phyloP scores from a whole-genome alignment of 2,329 filamentous ascomycete genomes.

The Fusarium algeriense region DNA sequence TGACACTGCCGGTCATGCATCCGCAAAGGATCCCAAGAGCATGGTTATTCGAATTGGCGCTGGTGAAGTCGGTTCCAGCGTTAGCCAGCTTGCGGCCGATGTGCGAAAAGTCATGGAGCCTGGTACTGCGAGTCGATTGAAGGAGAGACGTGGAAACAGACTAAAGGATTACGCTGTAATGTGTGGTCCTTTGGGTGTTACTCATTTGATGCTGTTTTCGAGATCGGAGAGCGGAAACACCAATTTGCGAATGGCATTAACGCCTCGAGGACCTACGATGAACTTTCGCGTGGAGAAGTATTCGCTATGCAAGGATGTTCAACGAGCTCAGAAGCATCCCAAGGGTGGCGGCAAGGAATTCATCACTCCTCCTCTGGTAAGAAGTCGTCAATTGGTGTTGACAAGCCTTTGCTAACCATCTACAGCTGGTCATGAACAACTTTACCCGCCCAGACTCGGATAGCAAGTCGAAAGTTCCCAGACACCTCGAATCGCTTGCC shows the following conservation, averaged over 20 bases:
- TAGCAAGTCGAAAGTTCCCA: conserved; percentile 79
- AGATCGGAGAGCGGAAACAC: conserved; percentile 91
- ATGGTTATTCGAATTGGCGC: conserved; percentile 99
- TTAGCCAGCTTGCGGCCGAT: conserved; percentile 92
- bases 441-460: conserved; percentile 77
- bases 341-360: conserved; percentile 87
- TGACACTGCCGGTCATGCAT: conserved; percentile 69
- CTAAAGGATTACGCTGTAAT: conserved; percentile 94
- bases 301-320: conserved; percentile 91
- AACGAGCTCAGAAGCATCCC: conserved; percentile 84
- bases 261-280: conserved; percentile 90
- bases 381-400: conserved; percentile 29
- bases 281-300: conserved; percentile 97
- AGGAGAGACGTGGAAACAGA: conserved; percentile 89
- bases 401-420: conserved; percentile 43
- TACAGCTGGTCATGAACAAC: conserved; percentile 95
- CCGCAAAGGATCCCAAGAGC: conserved; percentile 83
- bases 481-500: conserved; percentile 91
- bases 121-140: conserved; percentile 87
- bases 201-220: conserved; percentile 93
- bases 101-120: conserved; percentile 96
- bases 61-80: conserved; percentile 89
- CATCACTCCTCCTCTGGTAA: conserved; percentile 82
- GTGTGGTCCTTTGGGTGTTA: conserved; percentile 93
- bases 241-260: conserved; percentile 87